phyloP scores from a whole-genome alignment of 306 rosid species.

The Luffa aegyptiaca region DNA sequence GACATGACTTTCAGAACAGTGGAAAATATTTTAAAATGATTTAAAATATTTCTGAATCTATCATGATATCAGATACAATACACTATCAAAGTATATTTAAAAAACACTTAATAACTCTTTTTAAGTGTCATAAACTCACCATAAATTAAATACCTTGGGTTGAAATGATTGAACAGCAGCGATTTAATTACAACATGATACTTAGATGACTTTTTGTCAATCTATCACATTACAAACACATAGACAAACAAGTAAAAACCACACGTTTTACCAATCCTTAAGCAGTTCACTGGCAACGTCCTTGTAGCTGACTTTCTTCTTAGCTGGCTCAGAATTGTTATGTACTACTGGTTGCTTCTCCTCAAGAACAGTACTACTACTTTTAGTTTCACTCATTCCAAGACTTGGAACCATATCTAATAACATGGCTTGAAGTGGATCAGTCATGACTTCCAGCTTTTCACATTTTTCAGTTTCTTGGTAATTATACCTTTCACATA shows the following conservation, averaged over 20 bases:
- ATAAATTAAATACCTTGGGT: not conserved
- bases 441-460: slow-evolving; percentile 32
- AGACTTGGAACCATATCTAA: slow-evolving; percentile 79
- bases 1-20: too few species aligned
- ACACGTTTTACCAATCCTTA: slow-evolving; percentile 48
- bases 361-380: not conserved
- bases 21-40: too few species aligned
- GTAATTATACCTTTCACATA: slow-evolving; percentile 18
- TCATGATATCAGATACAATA: too few species aligned
- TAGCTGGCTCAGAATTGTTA: slow-evolving; percentile 29
- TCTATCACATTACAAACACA: not conserved
- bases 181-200: not conserved
- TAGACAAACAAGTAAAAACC: not conserved
- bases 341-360: slow-evolving; percentile 28
- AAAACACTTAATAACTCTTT: too few species aligned
- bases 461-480: slow-evolving; percentile 18
- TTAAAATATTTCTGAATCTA: too few species aligned
- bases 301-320: slow-evolving; percentile 84
- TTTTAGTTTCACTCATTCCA: slow-evolving; percentile 26
- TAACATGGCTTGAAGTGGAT: slow-evolving; percentile 80
- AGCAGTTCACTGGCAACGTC: slow-evolving; percentile 61
- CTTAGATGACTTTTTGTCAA: not conserved
- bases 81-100: too few species aligned
- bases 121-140: not conserved
- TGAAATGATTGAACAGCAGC: not conserved